Evolutionary conservation across 495 filamentous ascomycete species (phyloP).

Genomic region (Hyaloscypha bicolor): DNA sequence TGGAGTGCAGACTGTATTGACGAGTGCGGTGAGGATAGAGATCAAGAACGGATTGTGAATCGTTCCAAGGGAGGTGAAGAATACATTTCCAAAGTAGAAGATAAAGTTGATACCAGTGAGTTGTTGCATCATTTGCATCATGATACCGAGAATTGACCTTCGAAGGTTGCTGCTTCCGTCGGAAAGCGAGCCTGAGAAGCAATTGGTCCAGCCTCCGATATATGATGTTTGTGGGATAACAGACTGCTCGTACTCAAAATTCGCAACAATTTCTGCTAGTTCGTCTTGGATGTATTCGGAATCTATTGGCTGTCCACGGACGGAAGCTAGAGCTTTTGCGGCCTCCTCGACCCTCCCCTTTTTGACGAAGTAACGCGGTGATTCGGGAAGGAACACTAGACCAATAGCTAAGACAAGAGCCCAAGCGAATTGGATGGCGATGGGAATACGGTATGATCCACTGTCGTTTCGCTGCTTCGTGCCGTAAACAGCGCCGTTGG

Average conservation of each 20-base stretch:
- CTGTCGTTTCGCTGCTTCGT: slow-evolving; percentile 62
- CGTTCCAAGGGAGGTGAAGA: slow-evolving; percentile 70
- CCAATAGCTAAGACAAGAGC: slow-evolving; percentile 64
- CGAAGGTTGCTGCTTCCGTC: slow-evolving; percentile 59
- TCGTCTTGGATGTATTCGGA: slow-evolving; percentile 67
- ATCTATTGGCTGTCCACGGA: slow-evolving; percentile 67
- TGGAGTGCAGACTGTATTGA: slow-evolving; percentile 83
- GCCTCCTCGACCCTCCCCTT: slow-evolving; percentile 67
- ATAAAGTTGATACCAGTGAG: slow-evolving; percentile 85
- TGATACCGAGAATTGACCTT: slow-evolving; percentile 60
- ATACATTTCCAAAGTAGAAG: slow-evolving; percentile 86
- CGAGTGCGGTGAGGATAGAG: slow-evolving; percentile 76
- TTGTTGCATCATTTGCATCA: slow-evolving; percentile 67
- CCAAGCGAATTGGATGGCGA: slow-evolving; percentile 67
- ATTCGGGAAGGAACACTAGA: slow-evolving; percentile 78
- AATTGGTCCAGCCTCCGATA: slow-evolving; percentile 65
- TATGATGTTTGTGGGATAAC: slow-evolving; percentile 61
- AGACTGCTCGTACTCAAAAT: slow-evolving; percentile 64
- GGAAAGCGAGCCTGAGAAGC: slow-evolving; percentile 49
- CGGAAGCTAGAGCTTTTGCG: slow-evolving; percentile 59
- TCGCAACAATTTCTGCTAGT: slow-evolving; percentile 73
- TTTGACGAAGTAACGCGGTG: slow-evolving; percentile 81
- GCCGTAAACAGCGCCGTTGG: slow-evolving; percentile 70
- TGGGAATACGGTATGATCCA: slow-evolving; percentile 72
- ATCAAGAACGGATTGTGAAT: slow-evolving; percentile 79